Evolutionary conservation across 2,329 filamentous ascomycete species (phyloP).

Genomic region (Emergomyces orientalis): DNA sequence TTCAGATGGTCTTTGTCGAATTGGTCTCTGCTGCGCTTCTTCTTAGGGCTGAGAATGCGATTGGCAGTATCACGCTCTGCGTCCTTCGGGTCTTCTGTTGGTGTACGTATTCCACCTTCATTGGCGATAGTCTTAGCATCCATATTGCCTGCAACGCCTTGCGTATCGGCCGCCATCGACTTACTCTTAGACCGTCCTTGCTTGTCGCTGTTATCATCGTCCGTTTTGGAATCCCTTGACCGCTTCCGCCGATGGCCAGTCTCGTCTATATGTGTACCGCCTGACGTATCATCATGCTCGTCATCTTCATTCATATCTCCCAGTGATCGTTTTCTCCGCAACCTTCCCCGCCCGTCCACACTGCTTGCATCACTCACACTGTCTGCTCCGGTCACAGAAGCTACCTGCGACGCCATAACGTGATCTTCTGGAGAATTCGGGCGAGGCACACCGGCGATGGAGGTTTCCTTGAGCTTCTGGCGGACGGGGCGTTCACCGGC

Average conservation of each 20-base stretch:
- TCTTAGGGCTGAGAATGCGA: slow-evolving; percentile 30
- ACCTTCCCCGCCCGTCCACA: slow-evolving; percentile 27
- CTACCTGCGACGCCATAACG: slow-evolving; percentile 10
- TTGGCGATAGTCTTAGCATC: neutral
- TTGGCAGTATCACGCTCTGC: slow-evolving; percentile 15
- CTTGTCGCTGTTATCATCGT: slow-evolving; percentile 12
- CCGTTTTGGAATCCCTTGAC: slow-evolving; percentile 23
- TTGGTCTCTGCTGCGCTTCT: slow-evolving; percentile 38
- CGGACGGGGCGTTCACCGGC: slow-evolving; percentile 49
- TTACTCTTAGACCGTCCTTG: neutral
- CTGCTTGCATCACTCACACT: slow-evolving; percentile 19
- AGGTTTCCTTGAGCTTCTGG: slow-evolving; percentile 53
- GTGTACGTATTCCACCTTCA: slow-evolving; percentile 12
- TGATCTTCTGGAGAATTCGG: slow-evolving; percentile 17
- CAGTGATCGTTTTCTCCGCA: slow-evolving; percentile 36
- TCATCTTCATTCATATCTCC: slow-evolving; percentile 33
- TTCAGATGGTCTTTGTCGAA: slow-evolving; percentile 30
- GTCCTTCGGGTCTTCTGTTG: slow-evolving; percentile 13
- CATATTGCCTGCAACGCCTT: neutral
- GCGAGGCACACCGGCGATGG: slow-evolving; percentile 39
- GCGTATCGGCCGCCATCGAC: neutral
- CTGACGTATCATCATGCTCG: slow-evolving; percentile 9
- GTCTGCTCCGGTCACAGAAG: slow-evolving; percentile 9
- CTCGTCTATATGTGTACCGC: slow-evolving; percentile 15
- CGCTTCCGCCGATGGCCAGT: slow-evolving; percentile 27